Evolutionary conservation across 1,284 basidiomycete genomes (phyloP).

Genomic region (Apiotrichum akiyoshidainum): DNA sequence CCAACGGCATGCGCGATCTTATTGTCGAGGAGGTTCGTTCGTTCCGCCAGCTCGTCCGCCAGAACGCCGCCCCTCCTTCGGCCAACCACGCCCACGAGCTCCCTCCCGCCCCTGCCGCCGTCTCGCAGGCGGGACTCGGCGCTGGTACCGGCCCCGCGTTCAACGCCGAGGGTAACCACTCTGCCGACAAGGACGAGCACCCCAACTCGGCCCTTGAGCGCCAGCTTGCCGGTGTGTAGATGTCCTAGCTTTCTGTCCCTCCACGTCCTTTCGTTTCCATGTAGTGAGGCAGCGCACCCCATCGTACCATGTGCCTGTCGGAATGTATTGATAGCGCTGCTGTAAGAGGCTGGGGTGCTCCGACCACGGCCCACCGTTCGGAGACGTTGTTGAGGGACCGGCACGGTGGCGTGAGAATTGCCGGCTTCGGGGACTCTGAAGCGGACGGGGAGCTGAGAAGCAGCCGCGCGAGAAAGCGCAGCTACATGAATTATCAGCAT

Average conservation of each 20-base stretch:
- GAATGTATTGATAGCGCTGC: not conserved
- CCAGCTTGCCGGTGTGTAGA: conserved; percentile 55
- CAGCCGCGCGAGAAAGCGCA: no score
- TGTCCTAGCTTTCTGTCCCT: not conserved
- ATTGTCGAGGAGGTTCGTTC: conserved; percentile 74
- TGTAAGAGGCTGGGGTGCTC: not conserved
- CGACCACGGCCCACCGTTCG: no score
- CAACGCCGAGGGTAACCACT: conserved; percentile 50
- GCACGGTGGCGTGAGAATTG: no score
- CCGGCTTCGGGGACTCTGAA: no score
- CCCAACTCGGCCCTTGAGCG: conserved; percentile 81
- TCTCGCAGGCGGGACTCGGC: conserved; percentile 27
- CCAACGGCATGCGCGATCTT: conserved; percentile 93
- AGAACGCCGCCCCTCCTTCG: conserved; percentile 28
- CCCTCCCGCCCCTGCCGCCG: conserved; percentile 36
- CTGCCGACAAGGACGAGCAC: conserved; percentile 70
- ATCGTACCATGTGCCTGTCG: not conserved
- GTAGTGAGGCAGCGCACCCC: not conserved
- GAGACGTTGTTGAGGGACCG: no score
- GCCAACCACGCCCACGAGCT: conserved; percentile 28
- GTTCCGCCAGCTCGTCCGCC: conserved; percentile 46
- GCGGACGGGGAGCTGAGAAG: no score
- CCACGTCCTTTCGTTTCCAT: not conserved
- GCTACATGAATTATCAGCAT: no score
- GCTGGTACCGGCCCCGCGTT: conserved; percentile 50